Base-by-base conservation (phyloP, 176 grass and related monocot species). In the Avena sativa region DNA sequence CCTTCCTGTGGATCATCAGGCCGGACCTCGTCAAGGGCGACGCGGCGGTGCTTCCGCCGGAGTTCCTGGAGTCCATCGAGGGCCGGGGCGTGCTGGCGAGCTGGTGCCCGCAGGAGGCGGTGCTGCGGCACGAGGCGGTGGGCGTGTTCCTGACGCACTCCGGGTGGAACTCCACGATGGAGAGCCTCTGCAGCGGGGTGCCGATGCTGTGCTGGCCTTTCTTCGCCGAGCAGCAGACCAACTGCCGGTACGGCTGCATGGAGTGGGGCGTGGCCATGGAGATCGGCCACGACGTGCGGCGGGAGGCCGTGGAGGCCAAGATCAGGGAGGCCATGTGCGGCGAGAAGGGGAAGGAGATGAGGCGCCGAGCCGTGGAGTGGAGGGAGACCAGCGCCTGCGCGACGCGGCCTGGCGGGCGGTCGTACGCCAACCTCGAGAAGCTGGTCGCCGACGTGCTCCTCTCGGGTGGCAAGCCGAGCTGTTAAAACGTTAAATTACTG, bases 121-220 rank as follows among this genome's bases (percentile, higher is more conserved):
- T 89, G 90, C 90, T 92, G 23, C 28, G 83, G 36, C 87, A 92
- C 40, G 36, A 56, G 34, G 87, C 90, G 1, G 74, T 86, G 28
- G 87, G 87, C 9, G 74, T 86, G 65, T 92, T 89, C 79, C 78
- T 92, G 55, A 92, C 83, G 4, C 90, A 89, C 83, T 72, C 65
- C 40, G 90, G 90, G 4, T 89, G 90, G 86, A 92, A 89, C 73
- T 92, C 86, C 2, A 89, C 83, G 9, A 0, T 89, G 52, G 86
- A 92, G 66, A 86, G 86, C 79, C 57, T 92, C 1, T 66, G 79
- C 67, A 38, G 49, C 20, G 83, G 65, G 14, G 87, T 92, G 83
- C 90, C 87, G 6, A 92, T 89, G 90, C 71, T 89, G 57, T 86
- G 87, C 83, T 89, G 90, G 87, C 87, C 90, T 0, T 89, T 82